Evolutionary conservation across 1,284 basidiomycete species (phyloP), one percentile per base, ranked within the genome.

Genomic region (Moesziomyces antarcticus): DNA sequence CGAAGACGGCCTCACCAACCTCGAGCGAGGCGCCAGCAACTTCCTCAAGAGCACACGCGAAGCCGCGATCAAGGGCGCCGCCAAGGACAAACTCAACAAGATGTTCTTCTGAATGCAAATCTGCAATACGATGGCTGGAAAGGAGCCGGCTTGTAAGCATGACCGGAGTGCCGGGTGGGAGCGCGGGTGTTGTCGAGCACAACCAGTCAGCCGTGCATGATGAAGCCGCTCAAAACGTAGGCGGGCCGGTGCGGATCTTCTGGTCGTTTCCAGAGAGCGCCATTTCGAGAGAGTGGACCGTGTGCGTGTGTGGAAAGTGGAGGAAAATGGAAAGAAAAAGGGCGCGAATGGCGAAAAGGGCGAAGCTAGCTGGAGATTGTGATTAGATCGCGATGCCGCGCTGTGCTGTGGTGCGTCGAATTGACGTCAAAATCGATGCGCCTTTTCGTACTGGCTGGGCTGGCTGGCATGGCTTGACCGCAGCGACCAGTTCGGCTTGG

Each of bases 1-100:
- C 43, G 79, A 78, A 40, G 75, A 80, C 18, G 75, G 79, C 18
- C 48, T 80, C 44, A 68, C 57, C 6, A 65, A 64, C 24, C 52
- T 80, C 24, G 79, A 80, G 43, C 60, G 62, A 11, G 72, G 75
- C 22, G 77, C 79, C 14, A 74, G 67, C 54, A 60, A 75, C 60
- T 79, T 80, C 48, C 46, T 77, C 41, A 78, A 77, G 52, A 79
- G 71, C 57, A 79, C 77, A 25, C 65, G 77, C 35, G 75, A 80
- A 54, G 65, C 72, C 13, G 78, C 78, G 3, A 64, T 80, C 58
- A 77, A 79, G 44, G 63, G 72, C 9, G 77, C 77, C 1, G 78
- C 77, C 35, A 73, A 73, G 53, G 75, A 75, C 42, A 78, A 79
- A 57, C 16, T 80, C 37, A 66, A 75, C 57, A 66, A 70, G 47